Evolutionary conservation across 768 basidiomycete species (phyloP).

Genomic region (Boletus tylopilopsis): DNA sequence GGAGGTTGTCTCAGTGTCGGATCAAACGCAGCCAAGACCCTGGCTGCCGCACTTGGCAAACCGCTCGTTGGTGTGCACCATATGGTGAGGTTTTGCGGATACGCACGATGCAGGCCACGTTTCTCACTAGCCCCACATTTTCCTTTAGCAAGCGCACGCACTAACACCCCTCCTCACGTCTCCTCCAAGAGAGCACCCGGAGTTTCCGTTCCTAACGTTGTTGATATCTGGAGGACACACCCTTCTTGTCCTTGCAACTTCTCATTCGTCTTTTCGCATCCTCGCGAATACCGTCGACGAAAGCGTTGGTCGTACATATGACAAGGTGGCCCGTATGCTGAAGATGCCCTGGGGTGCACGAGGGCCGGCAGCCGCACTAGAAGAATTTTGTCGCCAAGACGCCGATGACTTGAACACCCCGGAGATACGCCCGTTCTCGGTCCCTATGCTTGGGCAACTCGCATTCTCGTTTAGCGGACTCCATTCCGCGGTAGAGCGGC

Average conservation of each 20-base stretch:
- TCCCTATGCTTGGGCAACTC: slow-evolving; percentile 50
- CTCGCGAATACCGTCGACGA: slow-evolving; percentile 74
- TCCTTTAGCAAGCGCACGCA: slow-evolving; percentile 84
- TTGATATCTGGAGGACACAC: slow-evolving; percentile 96
- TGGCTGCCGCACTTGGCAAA: slow-evolving; percentile 74
- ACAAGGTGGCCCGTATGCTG: slow-evolving; percentile 76
- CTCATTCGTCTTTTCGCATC: slow-evolving; percentile 55
- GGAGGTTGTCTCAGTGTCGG: slow-evolving; percentile 77
- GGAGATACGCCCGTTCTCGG: slow-evolving; percentile 39
- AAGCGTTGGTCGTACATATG: slow-evolving; percentile 76
- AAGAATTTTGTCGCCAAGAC: slow-evolving; percentile 53
- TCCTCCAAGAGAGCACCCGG: slow-evolving; percentile 38
- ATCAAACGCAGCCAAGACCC: slow-evolving; percentile 77
- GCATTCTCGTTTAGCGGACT: slow-evolving; percentile 79
- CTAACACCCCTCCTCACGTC: slow-evolving; percentile 74
- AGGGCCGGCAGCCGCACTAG: slow-evolving; percentile 81
- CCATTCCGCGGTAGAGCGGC: slow-evolving; percentile 66
- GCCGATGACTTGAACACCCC: slow-evolving; percentile 20
- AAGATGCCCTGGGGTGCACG: slow-evolving; percentile 56
- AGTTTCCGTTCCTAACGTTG: slow-evolving; percentile 85
- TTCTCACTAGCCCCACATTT: background rate
- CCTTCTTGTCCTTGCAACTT: slow-evolving; percentile 71
- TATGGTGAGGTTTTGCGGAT: slow-evolving; percentile 57
- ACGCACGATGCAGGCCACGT: background rate
- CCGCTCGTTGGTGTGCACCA: slow-evolving; percentile 92